phyloP scores from a whole-genome alignment of 805 yeast species.

The Saccharomycopsis synnaedendra region DNA sequence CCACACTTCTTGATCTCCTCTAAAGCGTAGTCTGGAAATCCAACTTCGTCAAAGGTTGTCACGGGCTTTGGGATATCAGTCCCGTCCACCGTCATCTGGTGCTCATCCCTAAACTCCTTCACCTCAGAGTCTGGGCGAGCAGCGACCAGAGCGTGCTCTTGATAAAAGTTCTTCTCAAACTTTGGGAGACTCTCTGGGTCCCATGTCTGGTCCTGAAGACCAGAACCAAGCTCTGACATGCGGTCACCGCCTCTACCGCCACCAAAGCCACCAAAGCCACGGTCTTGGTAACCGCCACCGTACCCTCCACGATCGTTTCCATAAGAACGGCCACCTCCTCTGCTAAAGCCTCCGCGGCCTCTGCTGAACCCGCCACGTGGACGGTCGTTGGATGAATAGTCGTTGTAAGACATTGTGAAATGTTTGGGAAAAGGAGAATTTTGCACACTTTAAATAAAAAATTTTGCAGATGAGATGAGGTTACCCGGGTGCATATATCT shows the following conservation, averaged over 20 bases:
- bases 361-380: slow-evolving; percentile 4
- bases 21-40: slow-evolving; percentile 91
- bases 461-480: neutral
- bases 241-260: slow-evolving; percentile 30
- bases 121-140: slow-evolving; percentile 68
- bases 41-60: slow-evolving; percentile 89
- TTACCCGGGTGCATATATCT: neutral
- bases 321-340: neutral
- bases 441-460: neutral
- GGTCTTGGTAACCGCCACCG: slow-evolving; percentile 29
- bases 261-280: slow-evolving; percentile 26
- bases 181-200: slow-evolving; percentile 66
- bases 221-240: slow-evolving; percentile 34
- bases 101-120: slow-evolving; percentile 60
- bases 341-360: slow-evolving; percentile 18
- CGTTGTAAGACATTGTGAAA: slow-evolving; percentile 9
- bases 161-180: slow-evolving; percentile 91
- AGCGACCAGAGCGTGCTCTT: slow-evolving; percentile 71
- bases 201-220: slow-evolving; percentile 69
- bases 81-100: slow-evolving; percentile 82
- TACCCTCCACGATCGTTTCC: slow-evolving; percentile 19
- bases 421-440: neutral
- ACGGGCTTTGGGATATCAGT: slow-evolving; percentile 89
- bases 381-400: neutral
- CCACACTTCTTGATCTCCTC: slow-evolving; percentile 85